Evolutionary conservation across 139 green algal species (phyloP), one percentile per base, ranked within the genome.

Genomic region (Chlorella sp.): DNA sequence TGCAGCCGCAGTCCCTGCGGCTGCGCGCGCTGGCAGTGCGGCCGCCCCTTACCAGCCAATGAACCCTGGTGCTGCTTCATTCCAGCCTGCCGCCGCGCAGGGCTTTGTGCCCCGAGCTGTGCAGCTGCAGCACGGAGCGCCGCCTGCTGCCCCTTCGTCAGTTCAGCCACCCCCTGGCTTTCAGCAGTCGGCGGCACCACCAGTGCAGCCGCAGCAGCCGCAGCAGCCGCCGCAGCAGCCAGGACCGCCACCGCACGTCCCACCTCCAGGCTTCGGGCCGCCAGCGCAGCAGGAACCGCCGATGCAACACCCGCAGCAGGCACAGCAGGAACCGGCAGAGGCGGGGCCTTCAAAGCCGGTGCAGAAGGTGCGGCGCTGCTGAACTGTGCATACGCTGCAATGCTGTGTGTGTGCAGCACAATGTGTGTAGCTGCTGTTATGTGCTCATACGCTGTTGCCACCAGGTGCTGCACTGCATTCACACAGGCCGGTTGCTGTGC

Each of bases 61-160:
- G 69, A 23, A 65, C 44, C 30, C 30, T 12, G 30, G 30, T 15
- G 0, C 47, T 51, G 47, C 28, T 9, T 23, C 30, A 47, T 60
- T 60, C 13, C 30, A 65, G 74, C 30, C 28, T 28, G 36, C n/a
- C 47, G 28, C 47, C 15, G 39, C 47, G 0, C n/a, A 80, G 5
- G 78, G 63, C 28, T 84, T 84, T 47, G 63, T 84, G 34, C 78
- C 78, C 9, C 39, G 78, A 3, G n/a, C 64, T 2, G 41, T 75
- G 64, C 78, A 84, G 78, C 78, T 64, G 60, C n/a, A 44, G n/a
- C n/a, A 76, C 2, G 51, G 51, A 3, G 51, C 51, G 2, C 51
- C 44, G 11, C 44, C 44, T 17, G 44, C 65, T 23, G 65, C 1
- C n/a, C 30, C 26, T 39, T 11, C 65, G 11, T 51, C 67, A 39